Evolutionary conservation across 108 stramenopile species (phyloP).

Genomic region (Cyclotella atomus): DNA sequence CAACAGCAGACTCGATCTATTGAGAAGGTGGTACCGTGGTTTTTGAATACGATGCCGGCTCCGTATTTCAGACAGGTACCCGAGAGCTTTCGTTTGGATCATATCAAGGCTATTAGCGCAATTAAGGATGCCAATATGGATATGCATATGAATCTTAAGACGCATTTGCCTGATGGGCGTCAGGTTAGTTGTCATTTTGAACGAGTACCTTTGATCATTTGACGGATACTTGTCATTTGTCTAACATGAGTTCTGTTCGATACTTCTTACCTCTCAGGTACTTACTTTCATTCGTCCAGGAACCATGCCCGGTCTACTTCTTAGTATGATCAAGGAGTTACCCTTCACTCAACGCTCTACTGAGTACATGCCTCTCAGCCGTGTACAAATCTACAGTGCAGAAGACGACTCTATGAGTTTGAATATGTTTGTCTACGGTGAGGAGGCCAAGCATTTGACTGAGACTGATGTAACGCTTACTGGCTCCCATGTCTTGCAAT

Average conservation of each 20-base stretch:
- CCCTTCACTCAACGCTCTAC: conserved; percentile 54
- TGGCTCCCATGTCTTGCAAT: conserved; percentile 65
- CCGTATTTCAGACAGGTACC: conserved; percentile 92
- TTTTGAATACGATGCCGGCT: conserved; percentile 93
- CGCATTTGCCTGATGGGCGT: conserved; percentile 73
- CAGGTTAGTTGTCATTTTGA: conserved; percentile 3
- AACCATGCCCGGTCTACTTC: conserved; percentile 78
- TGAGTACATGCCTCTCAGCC: conserved; percentile 65
- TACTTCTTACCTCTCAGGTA: conserved; percentile 22
- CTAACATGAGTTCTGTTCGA: neutral
- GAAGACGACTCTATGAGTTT: conserved; percentile 85
- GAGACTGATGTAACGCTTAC: conserved; percentile 50
- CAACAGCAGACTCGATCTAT: conserved; percentile 72
- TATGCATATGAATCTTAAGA: conserved; percentile 80
- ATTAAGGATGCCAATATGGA: conserved; percentile 83
- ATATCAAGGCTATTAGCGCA: conserved; percentile 95
- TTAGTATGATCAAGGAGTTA: conserved; percentile 81
- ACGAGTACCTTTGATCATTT: too few species aligned
- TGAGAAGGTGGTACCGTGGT: conserved; percentile 94
- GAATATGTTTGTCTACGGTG: conserved; percentile 92
- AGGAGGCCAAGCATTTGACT: conserved; percentile 30
- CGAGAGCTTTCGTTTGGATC: conserved; percentile 91
- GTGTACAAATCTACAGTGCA: conserved; percentile 90
- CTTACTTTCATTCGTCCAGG: conserved; percentile 89
- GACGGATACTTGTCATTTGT: too few species aligned